Evolutionary conservation across 768 basidiomycete species (phyloP), one percentile per base, ranked within the genome.

Genomic region (Coprinellus micaceus): DNA sequence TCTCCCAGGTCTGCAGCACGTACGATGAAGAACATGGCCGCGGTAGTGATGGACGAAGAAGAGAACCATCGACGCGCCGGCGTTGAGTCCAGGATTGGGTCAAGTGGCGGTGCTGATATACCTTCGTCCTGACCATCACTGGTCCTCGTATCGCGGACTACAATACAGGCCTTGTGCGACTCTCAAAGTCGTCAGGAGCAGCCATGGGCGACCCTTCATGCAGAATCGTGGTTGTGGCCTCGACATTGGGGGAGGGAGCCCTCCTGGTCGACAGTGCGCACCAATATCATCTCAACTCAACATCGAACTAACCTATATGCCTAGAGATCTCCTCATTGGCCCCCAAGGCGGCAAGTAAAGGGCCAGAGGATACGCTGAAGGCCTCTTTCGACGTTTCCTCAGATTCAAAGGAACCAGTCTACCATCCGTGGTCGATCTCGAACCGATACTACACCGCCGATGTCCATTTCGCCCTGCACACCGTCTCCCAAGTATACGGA

Each of bases 371-470:
- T 36, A 13, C 33, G 33, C 33, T 13, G 33, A 33, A 33, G 6
- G 13, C n/a, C 33, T 13, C 33, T 33, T 13, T 13, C 6, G 33
- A 33, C 6, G 33, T 33, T 13, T 33, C 33, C n/a, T 6, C 13
- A 6, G 33, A 26, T 21, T 25, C 43, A 21, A 22, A 41, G 17
- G 56, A 52, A 28, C 51, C 56, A 5, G 19, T 46, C 24, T 52
- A 22, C 19, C 24, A 52, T 29, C 85, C 86, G 10, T 92, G 89
- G 89, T 87, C 81, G 40, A 88, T 92, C 58, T 70, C 71, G 51
- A 92, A 92, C 74, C 86, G 82, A 67, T 94, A 94, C 70, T 94
- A 93, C 71, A 81, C 81, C 13, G 91, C 91, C 1, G 75, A 80
- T 57, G 86, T 94, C 6, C 82, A 84, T 58, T 91, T 93, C 65